Base-by-base conservation (phyloP, 345 rosid species). In the Dipteronia sinensis region DNA sequence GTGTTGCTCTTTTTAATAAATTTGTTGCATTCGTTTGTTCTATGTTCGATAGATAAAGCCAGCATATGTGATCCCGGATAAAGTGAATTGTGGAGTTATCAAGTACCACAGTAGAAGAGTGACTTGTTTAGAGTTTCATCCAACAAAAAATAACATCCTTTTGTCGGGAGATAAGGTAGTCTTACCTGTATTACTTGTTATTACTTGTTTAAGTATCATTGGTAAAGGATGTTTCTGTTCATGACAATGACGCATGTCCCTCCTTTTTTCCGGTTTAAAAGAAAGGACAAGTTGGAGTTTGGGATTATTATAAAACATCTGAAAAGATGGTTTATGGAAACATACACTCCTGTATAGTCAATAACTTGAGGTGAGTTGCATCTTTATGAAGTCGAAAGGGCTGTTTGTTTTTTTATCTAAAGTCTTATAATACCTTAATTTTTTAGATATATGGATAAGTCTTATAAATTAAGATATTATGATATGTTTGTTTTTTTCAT, bases 201-300 rank as follows among this genome's bases (percentile, higher is more conserved):
- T 15, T 62, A 16, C 19, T 58, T 53, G 23, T 56, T 49, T 17
- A 20, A 56, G 73, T 17, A 73, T 71, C 9, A 10, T 7, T n/a
- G 31, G 20, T 17, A 20, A 10, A 70, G 46, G 23, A n/a, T 74
- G 29, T 65, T 19, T 17, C 25, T 59, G 27, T 12, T 77, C 27
- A 20, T 65, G 27, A 20, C 53, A 72, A 67, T 80, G 71, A 64
- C 49, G 11, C 13, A 7, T 34, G 15, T 68, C 27, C 3, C 44
- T 22, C 69, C 20, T 42, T 17, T 67, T 67, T 74, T 78, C 9
- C 47, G 77, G 59, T 82, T 64, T 29, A 42, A 88, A 80, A 96
- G 99, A 94, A 96, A 92, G 99, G 99, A 73, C 97, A 94, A 89
- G 85, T 96, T 78, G 98, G 99, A 86, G 88, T 96, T 2, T 94